Evolutionary conservation across 305 asterid genomes (phyloP), one percentile per base, ranked within the genome.

Genomic region (Withania somnifera): DNA sequence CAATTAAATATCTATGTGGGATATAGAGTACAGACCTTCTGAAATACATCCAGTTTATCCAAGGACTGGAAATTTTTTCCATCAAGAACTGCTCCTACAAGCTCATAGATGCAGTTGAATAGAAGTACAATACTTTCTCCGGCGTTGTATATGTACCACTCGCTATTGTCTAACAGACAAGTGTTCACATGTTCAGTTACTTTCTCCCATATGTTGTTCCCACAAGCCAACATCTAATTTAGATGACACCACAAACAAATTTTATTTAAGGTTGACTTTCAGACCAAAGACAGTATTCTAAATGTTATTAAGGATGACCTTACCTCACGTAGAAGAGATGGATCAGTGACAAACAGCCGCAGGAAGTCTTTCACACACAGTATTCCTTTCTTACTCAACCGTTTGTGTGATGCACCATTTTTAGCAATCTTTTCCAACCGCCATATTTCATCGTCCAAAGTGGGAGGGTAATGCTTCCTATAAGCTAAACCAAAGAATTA

Each of bases 381-480:
- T 83, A 95, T 85, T 32, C 91, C 88, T 17, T 0, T 32, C 66
- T 22, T 32, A 19, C 83, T 67, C 85, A 95, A 89, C 60, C 85
- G 86, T 40, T 71, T 85, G 78, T 95, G 97, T 42, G 88, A 87
- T 36, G 88, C 85, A 52, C 99, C 99, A 4, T 87, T 95, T 88
- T 89, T 95, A 1, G 95, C 98, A 36, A 95, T 94, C 89, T 89
- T 91, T 79, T 90, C 93, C 87, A 94, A 80, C 40, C 99, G 89
- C 99, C 98, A 95, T 9, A 95, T 91, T 47, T 90, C 94, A 84
- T 94, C 98, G 0, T 50, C 78, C 86, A 81, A 40, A 57, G 77
- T 79, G 1, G 99, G 99, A 7, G 97, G 97, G 60, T 94, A 86
- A 82, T 88, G 97, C 87, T 94, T 95, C 89, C 87, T 88, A 86